Conservation (phyloP, 1,139 yeast species). For the Hansenula sp. region DNA sequence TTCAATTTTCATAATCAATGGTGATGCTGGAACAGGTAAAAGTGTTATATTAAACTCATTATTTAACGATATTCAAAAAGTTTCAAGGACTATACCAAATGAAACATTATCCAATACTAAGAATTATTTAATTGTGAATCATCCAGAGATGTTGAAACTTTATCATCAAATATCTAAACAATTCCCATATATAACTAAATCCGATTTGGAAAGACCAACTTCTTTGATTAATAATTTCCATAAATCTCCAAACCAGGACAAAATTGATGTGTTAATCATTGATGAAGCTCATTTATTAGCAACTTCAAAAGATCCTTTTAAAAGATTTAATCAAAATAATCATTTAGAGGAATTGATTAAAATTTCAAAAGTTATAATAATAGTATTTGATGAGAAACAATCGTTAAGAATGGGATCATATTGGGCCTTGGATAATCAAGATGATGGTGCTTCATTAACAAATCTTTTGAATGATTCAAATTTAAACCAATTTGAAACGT, state of each 20-base stretch:
- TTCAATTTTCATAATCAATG: conserved; percentile 35
- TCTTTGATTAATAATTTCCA: conserved; percentile 31
- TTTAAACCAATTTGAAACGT: conserved; percentile 19
- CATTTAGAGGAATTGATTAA: conserved; percentile 34
- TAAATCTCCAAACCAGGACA: conserved; percentile 6
- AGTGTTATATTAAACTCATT: conserved; percentile 26
- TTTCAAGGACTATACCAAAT: conserved; percentile 19
- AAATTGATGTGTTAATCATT: conserved; percentile 31
- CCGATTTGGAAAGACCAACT: conserved; percentile 37
- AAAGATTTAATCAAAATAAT: conserved; percentile 35
- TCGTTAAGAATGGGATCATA: conserved; percentile 39
- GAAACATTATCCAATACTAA: conserved; percentile 19
- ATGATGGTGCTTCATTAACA: conserved; percentile 27
- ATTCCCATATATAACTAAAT: conserved; percentile 30
- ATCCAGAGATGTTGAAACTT: conserved; percentile 40
- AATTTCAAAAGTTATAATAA: conserved; percentile 30
- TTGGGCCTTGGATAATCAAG: conserved; percentile 27
- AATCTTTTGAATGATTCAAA: conserved; percentile 13
- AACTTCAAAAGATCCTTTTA: conserved; percentile 37
- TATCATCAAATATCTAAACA: conserved; percentile 33
- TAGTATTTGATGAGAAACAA: conserved; percentile 39
- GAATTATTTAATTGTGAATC: conserved; percentile 36
- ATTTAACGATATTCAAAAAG: conserved; percentile 31
- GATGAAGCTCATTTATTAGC: conserved; percentile 41
- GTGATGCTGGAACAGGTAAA: conserved; percentile 34